Evolutionary conservation across 768 basidiomycete genomes (phyloP), one percentile per base, ranked within the genome.

Genomic region (Dendrothele bispora): DNA sequence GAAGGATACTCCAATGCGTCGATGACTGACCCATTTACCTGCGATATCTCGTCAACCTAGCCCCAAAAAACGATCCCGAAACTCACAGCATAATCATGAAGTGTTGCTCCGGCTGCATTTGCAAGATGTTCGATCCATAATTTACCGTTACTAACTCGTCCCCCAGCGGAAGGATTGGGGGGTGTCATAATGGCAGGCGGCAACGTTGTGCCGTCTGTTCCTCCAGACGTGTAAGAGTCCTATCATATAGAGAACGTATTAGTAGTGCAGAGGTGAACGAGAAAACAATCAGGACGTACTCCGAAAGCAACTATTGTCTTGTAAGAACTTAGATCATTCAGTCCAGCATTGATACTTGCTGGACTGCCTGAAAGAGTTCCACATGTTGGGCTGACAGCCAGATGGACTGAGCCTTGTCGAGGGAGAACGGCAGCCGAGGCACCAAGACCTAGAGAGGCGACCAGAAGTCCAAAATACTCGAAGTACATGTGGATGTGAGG

Each of bases 261-360:
- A 32, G 30, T 10, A 32, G n/a, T 32, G 30, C n/a, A 32, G n/a
- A n/a, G n/a, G n/a, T 32, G n/a, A 32, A 46, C 15, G 21, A 27
- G 14, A 29, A 18, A 15, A 10, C 25, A 12, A 18, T 39, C 32
- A 20, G 14, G 5, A 26, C 68, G 26, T 53, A 77, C 78, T 45
- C 78, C 78, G 50, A 80, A 80, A 1, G 78, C 64, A 5, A 81
- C 77, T 34, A 80, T 74, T 2, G 72, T 78, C 48, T 68, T 72
- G 48, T 72, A 70, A 4, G 49, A 51, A 5, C 50, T 48, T 35
- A 79, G 53, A 27, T 64, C 47, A 20, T 44, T 42, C 30, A 81
- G 52, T 1, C 78, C 78, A 0, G 66, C 70, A 36, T 76, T 80
- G 32, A 78, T 69, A 51, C 80, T 73, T 6, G 69, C 65, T 10